phyloP scores from a whole-genome alignment of 306 rosid species.

The Prunus kanzakura region DNA sequence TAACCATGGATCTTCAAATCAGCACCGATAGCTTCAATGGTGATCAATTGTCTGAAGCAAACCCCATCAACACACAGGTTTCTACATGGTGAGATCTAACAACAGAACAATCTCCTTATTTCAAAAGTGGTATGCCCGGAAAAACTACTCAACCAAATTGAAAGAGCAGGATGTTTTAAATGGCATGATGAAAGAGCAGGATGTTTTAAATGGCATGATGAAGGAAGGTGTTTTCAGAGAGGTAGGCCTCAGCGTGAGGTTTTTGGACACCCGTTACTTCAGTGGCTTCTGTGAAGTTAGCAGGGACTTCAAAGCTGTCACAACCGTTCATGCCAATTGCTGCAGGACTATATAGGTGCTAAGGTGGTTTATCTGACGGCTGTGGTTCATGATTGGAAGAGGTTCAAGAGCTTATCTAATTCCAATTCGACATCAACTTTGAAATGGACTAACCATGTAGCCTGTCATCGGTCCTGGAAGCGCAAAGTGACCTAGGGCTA shows the following conservation, averaged over 20 bases:
- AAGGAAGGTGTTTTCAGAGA: too few species aligned
- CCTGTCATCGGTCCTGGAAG: not conserved
- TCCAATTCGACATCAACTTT: not conserved
- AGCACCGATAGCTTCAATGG: not conserved
- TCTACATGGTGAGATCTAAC: conserved; percentile 32
- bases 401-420: not conserved
- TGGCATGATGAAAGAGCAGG: too few species aligned
- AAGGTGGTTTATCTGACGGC: conserved; percentile 21
- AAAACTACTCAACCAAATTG: too few species aligned
- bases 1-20: too few species aligned
- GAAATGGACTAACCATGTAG: conserved; percentile 3
- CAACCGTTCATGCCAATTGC: conserved; percentile 32
- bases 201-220: too few species aligned
- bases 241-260: not conserved
- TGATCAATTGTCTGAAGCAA: conserved; percentile 16
- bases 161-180: too few species aligned
- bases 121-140: conserved; percentile 8
- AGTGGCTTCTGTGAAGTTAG: conserved; percentile 35
- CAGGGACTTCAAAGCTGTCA: conserved; percentile 16
- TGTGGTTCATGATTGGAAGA: conserved; percentile 27
- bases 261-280: conserved; percentile 24
- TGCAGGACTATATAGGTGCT: conserved; percentile 26
- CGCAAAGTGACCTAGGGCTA: not conserved
- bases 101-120: conserved; percentile 28
- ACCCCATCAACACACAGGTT: conserved; percentile 32